These are phyloP conservation scores for Tulasnella sp. DNA, from an alignment of 768 basidiomycete genomes.

Conservation along the genomic window DNA sequence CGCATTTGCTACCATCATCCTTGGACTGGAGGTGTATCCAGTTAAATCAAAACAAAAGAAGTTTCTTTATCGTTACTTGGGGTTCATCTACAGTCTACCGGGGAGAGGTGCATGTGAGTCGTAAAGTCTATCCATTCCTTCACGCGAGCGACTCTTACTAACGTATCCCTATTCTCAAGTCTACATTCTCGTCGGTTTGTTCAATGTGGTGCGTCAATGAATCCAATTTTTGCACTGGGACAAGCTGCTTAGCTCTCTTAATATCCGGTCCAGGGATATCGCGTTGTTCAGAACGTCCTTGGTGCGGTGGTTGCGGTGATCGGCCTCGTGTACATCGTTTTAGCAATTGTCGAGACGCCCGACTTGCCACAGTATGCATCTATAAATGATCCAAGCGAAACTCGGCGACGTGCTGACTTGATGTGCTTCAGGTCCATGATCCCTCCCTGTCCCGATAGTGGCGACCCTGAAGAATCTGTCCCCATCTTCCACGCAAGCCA, in stretches of 20 bases:
- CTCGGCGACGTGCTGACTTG: background rate
- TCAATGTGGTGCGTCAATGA: background rate
- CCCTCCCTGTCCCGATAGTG: background rate
- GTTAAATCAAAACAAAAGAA: conserved; percentile 44
- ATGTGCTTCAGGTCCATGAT: conserved; percentile 10
- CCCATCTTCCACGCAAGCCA: background rate
- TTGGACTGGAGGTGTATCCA: conserved; percentile 43
- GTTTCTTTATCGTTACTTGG: conserved; percentile 43
- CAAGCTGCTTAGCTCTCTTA: background rate
- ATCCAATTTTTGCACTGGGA: background rate
- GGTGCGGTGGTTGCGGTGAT: conserved; percentile 43
- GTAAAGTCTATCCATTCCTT: background rate
- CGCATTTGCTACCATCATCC: conserved; percentile 42
- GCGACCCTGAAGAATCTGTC: background rate
- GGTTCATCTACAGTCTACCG: conserved; percentile 45
- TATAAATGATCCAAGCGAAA: background rate
- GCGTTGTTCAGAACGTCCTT: conserved; percentile 44
- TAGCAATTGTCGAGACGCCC: conserved; percentile 43
- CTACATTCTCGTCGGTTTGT: conserved; percentile 31
- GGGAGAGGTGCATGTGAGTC: conserved; percentile 46
- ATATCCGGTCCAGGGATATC: conserved; percentile 37
- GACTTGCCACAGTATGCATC: conserved; percentile 43
- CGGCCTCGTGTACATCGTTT: conserved; percentile 43
- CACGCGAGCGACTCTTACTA: background rate
- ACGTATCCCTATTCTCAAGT: background rate